These are phyloP conservation scores for Rhypophila decipiens DNA, from an alignment of 495 filamentous ascomycete species.

Conservation along the genomic window DNA sequence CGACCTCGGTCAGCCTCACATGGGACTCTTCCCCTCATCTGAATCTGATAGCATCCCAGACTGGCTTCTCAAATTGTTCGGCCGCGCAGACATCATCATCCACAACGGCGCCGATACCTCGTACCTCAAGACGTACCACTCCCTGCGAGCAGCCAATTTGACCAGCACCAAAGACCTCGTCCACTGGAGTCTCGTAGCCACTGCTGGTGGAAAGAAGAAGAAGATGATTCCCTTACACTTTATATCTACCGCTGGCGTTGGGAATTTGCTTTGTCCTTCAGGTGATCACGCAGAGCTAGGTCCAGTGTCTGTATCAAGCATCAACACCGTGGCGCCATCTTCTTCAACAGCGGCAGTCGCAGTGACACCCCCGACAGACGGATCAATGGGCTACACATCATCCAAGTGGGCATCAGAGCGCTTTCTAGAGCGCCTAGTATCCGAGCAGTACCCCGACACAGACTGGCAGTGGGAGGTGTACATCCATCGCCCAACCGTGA, in stretches of 20 bases:
- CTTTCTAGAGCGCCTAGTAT: conserved; percentile 32
- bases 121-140: conserved; percentile 40
- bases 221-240: conserved; percentile 42
- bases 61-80: conserved; percentile 3
- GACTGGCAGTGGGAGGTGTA: conserved; percentile 28
- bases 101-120: conserved; percentile 50
- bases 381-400: conserved; percentile 45
- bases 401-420: conserved; percentile 51
- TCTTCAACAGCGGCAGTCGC: neutral
- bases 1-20: conserved; percentile 28
- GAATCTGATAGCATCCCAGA: conserved; percentile 20
- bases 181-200: neutral
- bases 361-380: conserved; percentile 15
- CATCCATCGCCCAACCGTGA: conserved; percentile 38
- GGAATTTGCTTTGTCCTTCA: conserved; percentile 10
- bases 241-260: conserved; percentile 38
- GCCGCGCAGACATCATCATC: conserved; percentile 35
- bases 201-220: conserved; percentile 13
- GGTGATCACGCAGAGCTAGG: conserved; percentile 13
- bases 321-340: neutral
- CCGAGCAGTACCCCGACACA: conserved; percentile 8
- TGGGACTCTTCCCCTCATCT: conserved; percentile 33
- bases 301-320: conserved; percentile 1
- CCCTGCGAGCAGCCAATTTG: conserved; percentile 37
- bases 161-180: conserved; percentile 38